These are phyloP conservation scores for Boletus rubescentipes DNA, from an alignment of 768 basidiomycete species.

Conservation along the genomic window DNA sequence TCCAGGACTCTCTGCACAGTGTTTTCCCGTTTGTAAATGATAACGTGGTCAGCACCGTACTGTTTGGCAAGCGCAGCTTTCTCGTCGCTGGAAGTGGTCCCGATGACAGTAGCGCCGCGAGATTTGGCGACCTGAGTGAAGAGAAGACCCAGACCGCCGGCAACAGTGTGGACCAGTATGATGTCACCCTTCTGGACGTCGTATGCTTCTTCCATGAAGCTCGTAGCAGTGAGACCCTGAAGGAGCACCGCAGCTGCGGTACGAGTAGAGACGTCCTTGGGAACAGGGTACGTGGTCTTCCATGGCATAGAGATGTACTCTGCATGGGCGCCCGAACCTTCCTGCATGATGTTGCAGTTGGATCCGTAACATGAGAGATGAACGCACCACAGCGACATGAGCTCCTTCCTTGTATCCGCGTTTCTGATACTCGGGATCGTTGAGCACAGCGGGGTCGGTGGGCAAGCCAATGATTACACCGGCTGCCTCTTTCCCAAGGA, in stretches of 20 bases:
- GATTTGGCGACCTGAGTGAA: constrained; percentile 67
- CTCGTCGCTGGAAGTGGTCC: constrained; percentile 81
- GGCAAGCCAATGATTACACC: constrained; percentile 79
- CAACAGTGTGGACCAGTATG: constrained; percentile 86
- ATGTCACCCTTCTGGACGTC: constrained; percentile 75
- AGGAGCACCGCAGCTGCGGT: constrained; percentile 66
- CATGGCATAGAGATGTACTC: constrained; percentile 72
- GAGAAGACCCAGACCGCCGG: constrained; percentile 81
- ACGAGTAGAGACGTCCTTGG: constrained; percentile 54
- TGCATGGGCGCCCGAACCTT: constrained; percentile 53
- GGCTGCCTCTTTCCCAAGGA: constrained; percentile 75
- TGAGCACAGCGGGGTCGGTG: constrained; percentile 57
- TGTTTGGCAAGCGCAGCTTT: constrained; percentile 80
- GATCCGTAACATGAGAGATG: background rate
- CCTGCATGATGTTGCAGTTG: constrained; percentile 32
- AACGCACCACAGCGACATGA: constrained; percentile 66
- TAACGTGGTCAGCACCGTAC: constrained; percentile 84
- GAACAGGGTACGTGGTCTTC: constrained; percentile 62
- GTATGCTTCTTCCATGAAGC: constrained; percentile 84
- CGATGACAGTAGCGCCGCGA: constrained; percentile 87
- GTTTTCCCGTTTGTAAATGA: constrained; percentile 75
- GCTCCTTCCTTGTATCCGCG: constrained; percentile 67
- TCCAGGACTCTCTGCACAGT: constrained; percentile 72
- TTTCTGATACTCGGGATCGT: constrained; percentile 60
- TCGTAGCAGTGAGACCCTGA: constrained; percentile 77